Percentiles rank a stretch among this genome's conserved stretches.
Conservation (phyloP, 257 asterid species). For the Echites panduratus region DNA sequence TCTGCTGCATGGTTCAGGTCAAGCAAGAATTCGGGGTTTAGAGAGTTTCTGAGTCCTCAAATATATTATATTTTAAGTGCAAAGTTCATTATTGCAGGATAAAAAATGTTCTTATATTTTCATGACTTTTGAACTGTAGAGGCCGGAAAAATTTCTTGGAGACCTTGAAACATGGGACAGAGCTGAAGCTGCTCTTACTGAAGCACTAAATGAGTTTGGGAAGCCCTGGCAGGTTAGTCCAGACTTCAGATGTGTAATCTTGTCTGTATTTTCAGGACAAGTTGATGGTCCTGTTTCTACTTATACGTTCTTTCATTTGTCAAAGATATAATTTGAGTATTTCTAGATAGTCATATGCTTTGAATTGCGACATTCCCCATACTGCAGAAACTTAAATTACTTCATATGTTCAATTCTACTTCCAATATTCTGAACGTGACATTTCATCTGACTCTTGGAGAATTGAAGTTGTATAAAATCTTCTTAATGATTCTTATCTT, state of each 20-base stretch:
- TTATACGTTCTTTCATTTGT: neutral
- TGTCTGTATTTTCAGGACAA: neutral
- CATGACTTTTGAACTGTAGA: constrained; percentile 40
- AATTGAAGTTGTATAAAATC: neutral
- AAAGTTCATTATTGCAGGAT: neutral
- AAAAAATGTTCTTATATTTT: neutral
- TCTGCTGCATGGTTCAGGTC: too few species aligned
- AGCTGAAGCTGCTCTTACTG: constrained; percentile 89
- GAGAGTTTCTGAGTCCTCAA: too few species aligned
- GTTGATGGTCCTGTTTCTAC: neutral
- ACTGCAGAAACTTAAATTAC: neutral
- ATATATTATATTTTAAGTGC: neutral
- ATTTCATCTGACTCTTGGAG: neutral
- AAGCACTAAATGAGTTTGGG: constrained; percentile 88
- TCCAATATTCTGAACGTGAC: neutral
- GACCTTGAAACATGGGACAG: constrained; percentile 68
- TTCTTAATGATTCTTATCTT: neutral
- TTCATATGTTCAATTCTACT: neutral
- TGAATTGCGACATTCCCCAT: neutral
- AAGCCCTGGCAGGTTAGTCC: constrained; percentile 88
- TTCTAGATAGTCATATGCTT: neutral
- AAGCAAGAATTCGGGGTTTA: too few species aligned
- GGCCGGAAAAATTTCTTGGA: constrained; percentile 95
- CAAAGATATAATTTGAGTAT: neutral
- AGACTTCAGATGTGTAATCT: neutral